These are phyloP conservation scores for Mollisia scopiformis DNA, from an alignment of 2,329 filamentous ascomycete genomes.

Conservation along the genomic window DNA sequence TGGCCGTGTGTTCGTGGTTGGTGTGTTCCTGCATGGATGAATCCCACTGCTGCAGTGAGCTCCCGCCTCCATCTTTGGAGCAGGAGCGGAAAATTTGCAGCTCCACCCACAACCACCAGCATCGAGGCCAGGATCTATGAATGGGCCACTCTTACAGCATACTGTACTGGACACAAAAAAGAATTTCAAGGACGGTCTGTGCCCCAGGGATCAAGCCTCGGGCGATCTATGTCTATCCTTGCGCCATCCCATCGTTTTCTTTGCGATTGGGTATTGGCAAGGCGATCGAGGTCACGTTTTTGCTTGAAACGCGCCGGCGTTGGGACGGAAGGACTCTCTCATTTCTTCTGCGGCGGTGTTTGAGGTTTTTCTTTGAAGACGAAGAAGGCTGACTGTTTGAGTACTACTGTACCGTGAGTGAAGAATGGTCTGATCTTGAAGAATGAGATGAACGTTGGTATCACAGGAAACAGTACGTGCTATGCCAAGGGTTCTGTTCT, in stretches of 20 bases:
- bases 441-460: neutral
- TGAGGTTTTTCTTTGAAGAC: neutral
- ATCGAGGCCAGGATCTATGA: neutral
- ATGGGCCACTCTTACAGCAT: too few species aligned
- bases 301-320: neutral
- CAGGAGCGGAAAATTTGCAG: constrained; percentile 7
- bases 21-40: neutral
- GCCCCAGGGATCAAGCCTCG: constrained; percentile 28
- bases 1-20: neutral
- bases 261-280: neutral
- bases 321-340: neutral
- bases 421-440: too few species aligned
- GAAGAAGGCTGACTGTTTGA: neutral
- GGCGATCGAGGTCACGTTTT: neutral
- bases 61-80: constrained; percentile 6
- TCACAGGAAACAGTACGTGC: too few species aligned
- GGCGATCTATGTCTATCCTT: constrained; percentile 28
- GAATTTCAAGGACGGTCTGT: constrained; percentile 11
- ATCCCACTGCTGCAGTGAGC: neutral
- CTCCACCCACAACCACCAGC: neutral
- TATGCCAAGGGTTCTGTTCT: too few species aligned
- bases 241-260: constrained; percentile 1
- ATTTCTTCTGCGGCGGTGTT: neutral
- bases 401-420: neutral
- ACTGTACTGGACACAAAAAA: too few species aligned